Conservation (phyloP, 1,139 yeast genomes). For the Geotrichum candidum region DNA sequence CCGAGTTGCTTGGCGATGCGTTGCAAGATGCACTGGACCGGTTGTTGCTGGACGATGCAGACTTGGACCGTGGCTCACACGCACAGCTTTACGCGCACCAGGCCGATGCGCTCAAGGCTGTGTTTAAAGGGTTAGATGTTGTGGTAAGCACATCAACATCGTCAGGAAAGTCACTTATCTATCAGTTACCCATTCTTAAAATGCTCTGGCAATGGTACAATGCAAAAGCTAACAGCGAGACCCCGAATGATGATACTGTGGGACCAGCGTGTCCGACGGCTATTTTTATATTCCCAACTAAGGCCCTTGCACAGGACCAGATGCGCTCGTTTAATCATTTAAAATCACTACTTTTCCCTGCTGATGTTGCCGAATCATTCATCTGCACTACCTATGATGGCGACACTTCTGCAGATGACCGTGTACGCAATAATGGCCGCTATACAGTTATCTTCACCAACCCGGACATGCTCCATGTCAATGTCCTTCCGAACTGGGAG, state of each 20-base stretch:
- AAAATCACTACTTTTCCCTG: conserved; percentile 33
- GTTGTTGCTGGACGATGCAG: conserved; percentile 33
- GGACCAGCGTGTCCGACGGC: conserved; percentile 58
- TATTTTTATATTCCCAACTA: conserved; percentile 88
- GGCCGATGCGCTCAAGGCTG: conserved; percentile 60
- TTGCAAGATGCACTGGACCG: conserved; percentile 47
- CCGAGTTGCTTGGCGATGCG: conserved; percentile 39
- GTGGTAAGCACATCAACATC: conserved; percentile 91
- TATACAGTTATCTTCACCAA: conserved; percentile 74
- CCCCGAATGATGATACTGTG: background rate
- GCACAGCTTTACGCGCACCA: conserved; percentile 70
- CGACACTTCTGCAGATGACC: conserved; percentile 59
- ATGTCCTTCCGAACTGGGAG: conserved; percentile 56
- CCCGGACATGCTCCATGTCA: conserved; percentile 88
- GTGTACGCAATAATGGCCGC: conserved; percentile 51
- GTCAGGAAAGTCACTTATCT: conserved; percentile 88
- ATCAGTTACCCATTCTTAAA: conserved; percentile 75
- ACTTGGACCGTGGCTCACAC: background rate
- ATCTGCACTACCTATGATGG: conserved; percentile 85
- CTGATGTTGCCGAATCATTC: conserved; percentile 30
- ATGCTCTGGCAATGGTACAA: conserved; percentile 34
- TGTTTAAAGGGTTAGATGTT: conserved; percentile 54
- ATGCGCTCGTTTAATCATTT: conserved; percentile 65
- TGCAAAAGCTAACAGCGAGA: background rate
- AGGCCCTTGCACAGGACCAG: conserved; percentile 96